A percentile compares a stretch with the other conserved stretches of the same genome.
These are phyloP conservation scores for Hymenoscyphus salicellus DNA, from an alignment of 2,329 filamentous ascomycete genomes.

Conservation along the genomic window DNA sequence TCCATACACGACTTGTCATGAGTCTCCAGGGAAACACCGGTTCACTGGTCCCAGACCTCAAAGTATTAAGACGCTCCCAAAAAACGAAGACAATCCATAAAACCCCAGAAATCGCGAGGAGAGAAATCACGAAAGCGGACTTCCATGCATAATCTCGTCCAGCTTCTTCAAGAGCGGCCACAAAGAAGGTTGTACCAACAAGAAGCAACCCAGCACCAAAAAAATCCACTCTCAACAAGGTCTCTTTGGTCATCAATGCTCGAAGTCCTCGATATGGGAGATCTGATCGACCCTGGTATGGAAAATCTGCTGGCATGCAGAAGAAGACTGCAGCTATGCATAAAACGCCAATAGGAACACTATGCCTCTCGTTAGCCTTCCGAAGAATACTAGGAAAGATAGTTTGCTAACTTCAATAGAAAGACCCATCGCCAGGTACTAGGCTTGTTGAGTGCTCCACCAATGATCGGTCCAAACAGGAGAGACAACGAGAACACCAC, in stretches of 20 bases:
- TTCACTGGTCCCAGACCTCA: background rate
- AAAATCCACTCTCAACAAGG: background rate
- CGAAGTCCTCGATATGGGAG: background rate
- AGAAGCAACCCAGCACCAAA: background rate
- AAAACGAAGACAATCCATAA: background rate
- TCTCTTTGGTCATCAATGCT: background rate
- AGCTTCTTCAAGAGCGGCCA: background rate
- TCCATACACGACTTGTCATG: constrained; percentile 14
- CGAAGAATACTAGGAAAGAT: background rate
- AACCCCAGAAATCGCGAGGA: background rate
- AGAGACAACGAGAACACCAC: constrained; percentile 33
- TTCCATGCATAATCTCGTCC: background rate
- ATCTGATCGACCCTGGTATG: background rate
- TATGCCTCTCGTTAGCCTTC: background rate
- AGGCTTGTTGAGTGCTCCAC: constrained; percentile 15
- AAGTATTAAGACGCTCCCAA: background rate
- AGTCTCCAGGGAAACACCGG: constrained; percentile 22
- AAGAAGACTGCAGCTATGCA: background rate
- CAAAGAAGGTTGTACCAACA: background rate
- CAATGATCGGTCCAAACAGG: constrained; percentile 25
- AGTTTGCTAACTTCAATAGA: constrained; percentile 48
- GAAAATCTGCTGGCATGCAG: background rate
- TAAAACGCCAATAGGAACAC: constrained; percentile 2
- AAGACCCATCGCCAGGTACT: constrained; percentile 42
- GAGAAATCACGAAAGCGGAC: background rate